Conservation (phyloP, 2,329 filamentous ascomycete species). For the Microdochium bolleyi region DNA sequence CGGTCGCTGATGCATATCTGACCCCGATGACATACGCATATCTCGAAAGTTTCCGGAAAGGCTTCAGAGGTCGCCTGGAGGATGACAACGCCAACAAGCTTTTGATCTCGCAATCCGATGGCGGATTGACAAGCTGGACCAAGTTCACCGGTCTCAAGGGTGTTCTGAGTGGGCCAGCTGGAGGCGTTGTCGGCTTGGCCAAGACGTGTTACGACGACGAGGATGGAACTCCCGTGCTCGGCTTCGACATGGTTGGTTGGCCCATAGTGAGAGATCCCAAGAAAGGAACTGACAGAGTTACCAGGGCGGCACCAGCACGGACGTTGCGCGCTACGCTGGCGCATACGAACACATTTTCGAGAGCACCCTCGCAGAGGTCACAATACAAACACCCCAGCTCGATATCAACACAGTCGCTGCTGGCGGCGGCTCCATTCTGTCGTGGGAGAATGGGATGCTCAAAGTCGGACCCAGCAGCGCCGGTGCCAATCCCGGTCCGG, state of each 20-base stretch:
- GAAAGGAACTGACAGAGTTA: neutral
- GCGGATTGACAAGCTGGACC: slow-evolving; percentile 43
- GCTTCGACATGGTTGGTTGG: slow-evolving; percentile 59
- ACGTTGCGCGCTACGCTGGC: slow-evolving; percentile 59
- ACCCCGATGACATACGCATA: slow-evolving; percentile 69
- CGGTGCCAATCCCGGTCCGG: slow-evolving; percentile 62
- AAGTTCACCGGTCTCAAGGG: slow-evolving; percentile 62
- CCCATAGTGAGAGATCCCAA: neutral
- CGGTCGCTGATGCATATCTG: slow-evolving; percentile 64
- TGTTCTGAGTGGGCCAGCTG: slow-evolving; percentile 68
- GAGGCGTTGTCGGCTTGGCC: slow-evolving; percentile 69
- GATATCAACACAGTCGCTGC: slow-evolving; percentile 79
- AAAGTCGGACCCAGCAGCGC: slow-evolving; percentile 67
- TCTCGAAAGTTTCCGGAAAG: slow-evolving; percentile 32
- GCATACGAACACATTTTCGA: slow-evolving; percentile 49
- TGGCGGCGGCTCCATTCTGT: slow-evolving; percentile 63
- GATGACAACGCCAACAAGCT: slow-evolving; percentile 36
- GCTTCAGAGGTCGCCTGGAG: slow-evolving; percentile 30
- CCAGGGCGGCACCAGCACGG: slow-evolving; percentile 58
- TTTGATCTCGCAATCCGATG: slow-evolving; percentile 56
- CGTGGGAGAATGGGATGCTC: slow-evolving; percentile 66
- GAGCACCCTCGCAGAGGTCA: slow-evolving; percentile 69
- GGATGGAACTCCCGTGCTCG: slow-evolving; percentile 63
- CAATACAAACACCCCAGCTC: slow-evolving; percentile 70
- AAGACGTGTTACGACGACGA: slow-evolving; percentile 63